These are phyloP conservation scores for Ustilago loliicola DNA, from an alignment of 1,284 basidiomycete genomes.

Conservation along the genomic window DNA sequence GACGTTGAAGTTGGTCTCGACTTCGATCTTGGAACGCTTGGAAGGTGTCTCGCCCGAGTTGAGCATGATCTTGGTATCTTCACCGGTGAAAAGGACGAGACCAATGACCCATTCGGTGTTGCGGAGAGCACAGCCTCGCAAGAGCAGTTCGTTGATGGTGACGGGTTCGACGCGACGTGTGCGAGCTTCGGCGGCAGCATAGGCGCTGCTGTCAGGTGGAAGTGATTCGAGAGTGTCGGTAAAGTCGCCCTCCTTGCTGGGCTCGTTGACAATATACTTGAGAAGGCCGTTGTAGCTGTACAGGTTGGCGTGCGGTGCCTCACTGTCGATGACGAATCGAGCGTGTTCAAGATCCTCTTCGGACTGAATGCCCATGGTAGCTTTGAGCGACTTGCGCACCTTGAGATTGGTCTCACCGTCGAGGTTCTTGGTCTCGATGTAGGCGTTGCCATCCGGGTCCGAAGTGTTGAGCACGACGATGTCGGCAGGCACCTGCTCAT, in stretches of 20 bases:
- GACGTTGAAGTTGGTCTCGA: conserved; percentile 99
- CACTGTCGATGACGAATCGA: conserved; percentile 88
- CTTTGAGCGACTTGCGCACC: conserved; percentile 81
- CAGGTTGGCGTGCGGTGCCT: conserved; percentile 91
- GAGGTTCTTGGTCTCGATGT: conserved; percentile 82
- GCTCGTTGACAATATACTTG: conserved; percentile 74
- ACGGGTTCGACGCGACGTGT: conserved; percentile 72
- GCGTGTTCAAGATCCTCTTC: conserved; percentile 93
- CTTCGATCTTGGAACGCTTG: conserved; percentile 95
- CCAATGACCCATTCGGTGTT: conserved; percentile 96
- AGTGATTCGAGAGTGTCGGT: conserved; percentile 34
- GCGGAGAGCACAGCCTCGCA: conserved; percentile 91
- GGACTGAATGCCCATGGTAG: conserved; percentile 81
- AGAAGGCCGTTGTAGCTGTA: conserved; percentile 91
- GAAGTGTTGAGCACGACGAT: conserved; percentile 84
- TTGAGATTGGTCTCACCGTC: conserved; percentile 98
- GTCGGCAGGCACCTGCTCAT: conserved; percentile 96
- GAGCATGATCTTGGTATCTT: conserved; percentile 97
- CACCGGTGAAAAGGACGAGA: conserved; percentile 91
- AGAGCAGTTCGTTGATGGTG: conserved; percentile 90
- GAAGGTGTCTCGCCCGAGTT: conserved; percentile 85
- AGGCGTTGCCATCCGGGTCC: conserved; percentile 72
- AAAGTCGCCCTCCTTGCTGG: conserved; percentile 44
- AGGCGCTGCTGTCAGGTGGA: conserved; percentile 52
- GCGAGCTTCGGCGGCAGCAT: conserved; percentile 58